Conservation (phyloP, 2,329 filamentous ascomycete genomes). For the Claviceps fusiformis region DNA sequence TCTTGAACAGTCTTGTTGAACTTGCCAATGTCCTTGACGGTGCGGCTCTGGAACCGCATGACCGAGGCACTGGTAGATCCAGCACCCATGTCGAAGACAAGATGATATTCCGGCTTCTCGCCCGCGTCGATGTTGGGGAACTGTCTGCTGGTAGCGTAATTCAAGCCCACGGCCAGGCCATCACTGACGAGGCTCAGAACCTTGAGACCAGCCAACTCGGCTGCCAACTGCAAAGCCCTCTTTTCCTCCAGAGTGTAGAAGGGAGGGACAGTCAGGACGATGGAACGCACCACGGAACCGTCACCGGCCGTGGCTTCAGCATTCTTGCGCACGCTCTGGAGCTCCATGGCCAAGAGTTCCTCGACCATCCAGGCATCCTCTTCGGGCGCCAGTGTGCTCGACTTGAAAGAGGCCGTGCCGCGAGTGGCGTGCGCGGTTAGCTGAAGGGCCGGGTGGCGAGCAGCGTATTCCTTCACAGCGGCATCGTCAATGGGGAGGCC, state of each 20-base stretch:
- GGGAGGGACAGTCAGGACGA: constrained; percentile 76
- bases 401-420: constrained; percentile 71
- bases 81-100: constrained; percentile 96
- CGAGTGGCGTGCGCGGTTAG: constrained; percentile 46
- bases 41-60: constrained; percentile 75
- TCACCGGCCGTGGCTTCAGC: constrained; percentile 73
- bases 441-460: constrained; percentile 65
- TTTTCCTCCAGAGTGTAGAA: constrained; percentile 89
- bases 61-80: constrained; percentile 86
- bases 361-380: constrained; percentile 68
- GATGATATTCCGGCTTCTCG: constrained; percentile 75
- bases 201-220: constrained; percentile 75
- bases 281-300: constrained; percentile 59
- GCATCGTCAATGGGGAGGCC: constrained; percentile 52
- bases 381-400: constrained; percentile 46
- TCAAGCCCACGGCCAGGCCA: constrained; percentile 80
- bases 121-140: constrained; percentile 78
- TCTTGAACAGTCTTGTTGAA: constrained; percentile 97
- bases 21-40: constrained; percentile 80
- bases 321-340: constrained; percentile 82
- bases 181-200: constrained; percentile 78
- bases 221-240: constrained; percentile 70
- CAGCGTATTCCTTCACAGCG: constrained; percentile 54
- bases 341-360: constrained; percentile 89
- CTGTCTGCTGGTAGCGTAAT: constrained; percentile 84